Percentiles rank a stretch among this genome's conserved stretches.
Evolutionary conservation across 179 eudicot species (phyloP).

Genomic region (Spergularia azorica): DNA sequence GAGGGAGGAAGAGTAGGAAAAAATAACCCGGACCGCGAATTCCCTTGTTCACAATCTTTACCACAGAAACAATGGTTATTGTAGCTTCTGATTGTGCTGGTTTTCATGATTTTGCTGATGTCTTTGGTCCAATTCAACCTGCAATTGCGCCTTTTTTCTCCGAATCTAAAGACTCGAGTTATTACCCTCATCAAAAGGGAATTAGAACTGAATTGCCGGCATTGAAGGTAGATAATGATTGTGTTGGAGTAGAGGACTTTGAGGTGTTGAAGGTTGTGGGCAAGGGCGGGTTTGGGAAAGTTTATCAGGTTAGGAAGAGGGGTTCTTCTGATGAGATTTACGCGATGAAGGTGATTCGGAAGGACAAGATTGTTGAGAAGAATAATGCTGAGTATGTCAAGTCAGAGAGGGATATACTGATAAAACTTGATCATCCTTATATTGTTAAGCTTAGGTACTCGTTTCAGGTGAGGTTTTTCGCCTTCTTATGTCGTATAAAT

Average conservation of each 20-base stretch:
- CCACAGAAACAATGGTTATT: slow-evolving; percentile 30
- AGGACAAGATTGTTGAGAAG: slow-evolving; percentile 73
- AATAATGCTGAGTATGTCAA: slow-evolving; percentile 65
- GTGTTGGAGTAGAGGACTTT: slow-evolving; percentile 54
- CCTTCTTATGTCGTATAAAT: neutral
- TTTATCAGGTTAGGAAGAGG: slow-evolving; percentile 61
- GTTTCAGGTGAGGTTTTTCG: slow-evolving; percentile 48
- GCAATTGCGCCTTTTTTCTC: neutral
- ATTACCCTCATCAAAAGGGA: neutral
- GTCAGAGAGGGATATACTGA: slow-evolving; percentile 68
- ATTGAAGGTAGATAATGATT: slow-evolving; percentile 4
- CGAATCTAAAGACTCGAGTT: slow-evolving; percentile 15
- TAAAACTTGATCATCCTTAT: slow-evolving; percentile 71
- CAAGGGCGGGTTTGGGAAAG: slow-evolving; percentile 74
- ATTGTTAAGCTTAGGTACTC: slow-evolving; percentile 72
- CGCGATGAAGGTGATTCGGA: slow-evolving; percentile 84
- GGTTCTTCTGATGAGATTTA: slow-evolving; percentile 53
- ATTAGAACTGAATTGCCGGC: neutral
- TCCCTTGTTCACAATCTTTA: slow-evolving; percentile 24
- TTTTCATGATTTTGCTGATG: slow-evolving; percentile 46
- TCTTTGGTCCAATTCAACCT: slow-evolving; percentile 46
- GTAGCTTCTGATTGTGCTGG: slow-evolving; percentile 41
- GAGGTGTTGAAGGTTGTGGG: slow-evolving; percentile 79
- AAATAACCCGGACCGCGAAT: neutral
- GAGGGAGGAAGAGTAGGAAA: neutral